A percentile compares a stretch with the other conserved stretches of the same genome.
phyloP scores from a whole-genome alignment of 2,329 filamentous ascomycete genomes.

The Coleophoma eucalyptorum region DNA sequence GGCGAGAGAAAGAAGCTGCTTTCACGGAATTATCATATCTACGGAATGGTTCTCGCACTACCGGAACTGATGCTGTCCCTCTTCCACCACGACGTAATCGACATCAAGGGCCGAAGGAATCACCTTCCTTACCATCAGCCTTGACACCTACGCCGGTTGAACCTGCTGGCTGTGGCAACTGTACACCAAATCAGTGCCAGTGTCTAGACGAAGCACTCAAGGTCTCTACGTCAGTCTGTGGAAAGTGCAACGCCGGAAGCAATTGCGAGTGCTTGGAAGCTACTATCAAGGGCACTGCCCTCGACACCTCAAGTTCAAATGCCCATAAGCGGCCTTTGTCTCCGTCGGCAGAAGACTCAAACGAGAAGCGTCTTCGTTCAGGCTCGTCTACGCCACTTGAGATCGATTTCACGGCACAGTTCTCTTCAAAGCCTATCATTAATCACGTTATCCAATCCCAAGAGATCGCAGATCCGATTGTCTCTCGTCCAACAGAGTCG shows the following conservation, averaged over 20 bases:
- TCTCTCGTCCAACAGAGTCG: constrained; percentile 51
- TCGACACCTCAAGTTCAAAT: constrained; percentile 1
- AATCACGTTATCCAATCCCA: constrained; percentile 15
- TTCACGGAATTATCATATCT: constrained; percentile 34
- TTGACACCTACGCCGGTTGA: constrained; percentile 20
- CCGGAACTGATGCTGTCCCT: constrained; percentile 33
- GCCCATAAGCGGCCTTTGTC: constrained; percentile 28
- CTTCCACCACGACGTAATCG: constrained; percentile 29
- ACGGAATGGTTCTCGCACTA: constrained; percentile 23
- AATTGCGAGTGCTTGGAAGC: constrained; percentile 60
- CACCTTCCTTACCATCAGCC: constrained; percentile 14
- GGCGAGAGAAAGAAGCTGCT: constrained; percentile 37
- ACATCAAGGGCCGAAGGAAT: constrained; percentile 13
- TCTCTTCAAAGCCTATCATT: constrained; percentile 39
- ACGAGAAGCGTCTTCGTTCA: constrained; percentile 55
- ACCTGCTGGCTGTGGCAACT: constrained; percentile 49
- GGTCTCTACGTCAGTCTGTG: constrained; percentile 56
- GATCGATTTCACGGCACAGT: constrained; percentile 70
- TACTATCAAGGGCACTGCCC: constrained; percentile 15
- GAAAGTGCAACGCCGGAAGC: constrained; percentile 58
- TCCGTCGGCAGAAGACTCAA: constrained; percentile 11
- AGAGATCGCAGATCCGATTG: constrained; percentile 14
- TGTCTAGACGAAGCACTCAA: constrained; percentile 56
- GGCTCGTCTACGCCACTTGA: constrained; percentile 48
- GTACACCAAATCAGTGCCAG: constrained; percentile 49